These are phyloP conservation scores for Vitis hybrid DNA, from an alignment of 177 flowering plant genomes.

Conservation along the genomic window DNA sequence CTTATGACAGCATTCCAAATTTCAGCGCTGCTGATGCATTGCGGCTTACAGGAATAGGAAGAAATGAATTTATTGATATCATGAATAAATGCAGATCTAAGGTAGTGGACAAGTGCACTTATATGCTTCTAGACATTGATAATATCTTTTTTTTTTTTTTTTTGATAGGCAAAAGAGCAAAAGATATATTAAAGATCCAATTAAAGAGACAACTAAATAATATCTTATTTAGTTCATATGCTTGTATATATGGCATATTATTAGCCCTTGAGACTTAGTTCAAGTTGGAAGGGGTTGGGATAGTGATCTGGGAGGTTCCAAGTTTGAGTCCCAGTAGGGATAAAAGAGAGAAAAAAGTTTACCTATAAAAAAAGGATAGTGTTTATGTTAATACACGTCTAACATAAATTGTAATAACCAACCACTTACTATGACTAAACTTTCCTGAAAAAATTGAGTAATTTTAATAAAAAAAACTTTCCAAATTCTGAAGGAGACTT, in stretches of 20 bases:
- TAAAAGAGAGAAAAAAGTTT: no score
- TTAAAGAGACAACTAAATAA: no score
- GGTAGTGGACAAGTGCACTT: conserved; percentile 42
- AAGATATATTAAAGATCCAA: no score
- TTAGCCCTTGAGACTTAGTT: background rate
- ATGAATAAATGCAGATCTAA: conserved; percentile 99
- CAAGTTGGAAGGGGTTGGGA: background rate
- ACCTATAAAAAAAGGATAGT: background rate
- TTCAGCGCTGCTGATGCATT: conserved; percentile 98
- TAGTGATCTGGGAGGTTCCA: background rate
- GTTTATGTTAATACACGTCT: background rate
- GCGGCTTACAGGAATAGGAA: conserved; percentile 92
- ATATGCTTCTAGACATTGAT: background rate
- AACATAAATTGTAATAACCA: no score
- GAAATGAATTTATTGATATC: conserved; percentile 97
- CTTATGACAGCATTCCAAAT: conserved; percentile 99
- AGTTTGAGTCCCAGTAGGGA: no score
- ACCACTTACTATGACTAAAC: no score
- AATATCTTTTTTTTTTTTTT: background rate
- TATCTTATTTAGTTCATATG: background rate
- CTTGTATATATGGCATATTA: background rate
- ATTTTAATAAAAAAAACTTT: no score
- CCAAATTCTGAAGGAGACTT: no score
- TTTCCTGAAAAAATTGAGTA: no score
- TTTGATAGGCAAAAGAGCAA: no score